These are phyloP conservation scores for Triticum timopheevii DNA, from an alignment of 176 grass and related monocot genomes.

Conservation along the genomic window DNA sequence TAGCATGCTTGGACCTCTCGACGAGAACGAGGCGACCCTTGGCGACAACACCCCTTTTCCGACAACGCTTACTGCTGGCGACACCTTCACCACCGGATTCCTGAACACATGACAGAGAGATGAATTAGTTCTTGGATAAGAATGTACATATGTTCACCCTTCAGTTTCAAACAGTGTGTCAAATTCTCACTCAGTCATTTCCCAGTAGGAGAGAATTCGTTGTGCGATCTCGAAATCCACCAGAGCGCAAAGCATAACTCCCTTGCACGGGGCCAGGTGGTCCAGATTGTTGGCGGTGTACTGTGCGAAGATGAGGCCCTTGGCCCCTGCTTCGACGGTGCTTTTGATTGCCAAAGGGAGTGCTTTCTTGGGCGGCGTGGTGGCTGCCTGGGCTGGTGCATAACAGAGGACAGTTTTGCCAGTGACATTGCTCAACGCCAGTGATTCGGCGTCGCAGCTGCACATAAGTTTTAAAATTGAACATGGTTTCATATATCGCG, in stretches of 20 bases:
- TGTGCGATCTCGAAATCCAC: no score
- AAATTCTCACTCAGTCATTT: neutral
- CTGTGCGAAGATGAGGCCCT: constrained; percentile 31
- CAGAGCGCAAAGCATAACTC: constrained; percentile 6
- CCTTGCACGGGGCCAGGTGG: accelerated
- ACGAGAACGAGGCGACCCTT: neutral
- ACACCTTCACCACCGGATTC: neutral
- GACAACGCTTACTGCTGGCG: neutral
- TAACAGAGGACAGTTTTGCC: constrained; percentile 31
- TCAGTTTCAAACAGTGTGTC: neutral
- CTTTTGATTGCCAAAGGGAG: accelerated
- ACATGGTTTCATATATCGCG: neutral
- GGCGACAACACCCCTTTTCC: neutral
- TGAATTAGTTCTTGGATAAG: neutral
- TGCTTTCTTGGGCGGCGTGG: neutral
- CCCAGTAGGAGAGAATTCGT: no score
- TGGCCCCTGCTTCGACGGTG: neutral
- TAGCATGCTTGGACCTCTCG: neutral
- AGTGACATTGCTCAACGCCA: neutral
- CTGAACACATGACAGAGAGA: neutral
- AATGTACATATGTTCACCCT: neutral
- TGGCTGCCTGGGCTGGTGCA: neutral
- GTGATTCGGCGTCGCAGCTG: neutral
- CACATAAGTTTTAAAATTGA: neutral
- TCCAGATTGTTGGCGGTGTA: neutral